Evolutionary conservation across 108 stramenopile species (phyloP).

Genomic region (Stephanodiscus triporus): DNA sequence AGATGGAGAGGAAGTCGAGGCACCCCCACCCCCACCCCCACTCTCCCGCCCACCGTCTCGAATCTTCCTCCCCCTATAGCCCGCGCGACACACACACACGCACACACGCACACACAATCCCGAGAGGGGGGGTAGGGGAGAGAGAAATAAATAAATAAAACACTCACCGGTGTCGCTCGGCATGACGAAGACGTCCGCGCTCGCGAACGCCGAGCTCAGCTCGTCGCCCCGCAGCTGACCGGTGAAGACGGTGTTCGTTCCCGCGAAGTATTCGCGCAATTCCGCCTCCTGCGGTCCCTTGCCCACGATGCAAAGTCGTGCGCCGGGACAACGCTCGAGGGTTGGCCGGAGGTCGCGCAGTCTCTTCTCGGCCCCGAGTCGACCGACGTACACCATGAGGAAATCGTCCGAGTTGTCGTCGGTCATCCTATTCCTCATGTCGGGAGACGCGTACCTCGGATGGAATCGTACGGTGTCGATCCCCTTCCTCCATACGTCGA

Average conservation of each 20-base stretch:
- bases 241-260: slow-evolving; percentile 61
- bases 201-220: slow-evolving; percentile 63
- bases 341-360: slow-evolving; percentile 73
- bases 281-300: slow-evolving; percentile 63
- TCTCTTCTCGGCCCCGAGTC: slow-evolving; percentile 89
- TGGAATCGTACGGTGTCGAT: slow-evolving; percentile 94
- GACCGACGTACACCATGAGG: slow-evolving; percentile 90
- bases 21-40: neutral
- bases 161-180: slow-evolving; percentile 58
- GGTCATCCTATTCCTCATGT: slow-evolving; percentile 81
- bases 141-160: too few relatives aligned
- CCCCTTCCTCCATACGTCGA: slow-evolving; percentile 95
- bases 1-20: neutral
- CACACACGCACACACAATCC: too few relatives aligned
- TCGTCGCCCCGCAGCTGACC: slow-evolving; percentile 69
- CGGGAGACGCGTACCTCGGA: slow-evolving; percentile 69
- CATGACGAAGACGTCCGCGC: slow-evolving; percentile 81
- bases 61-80: too few relatives aligned
- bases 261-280: slow-evolving; percentile 58
- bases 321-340: slow-evolving; percentile 76
- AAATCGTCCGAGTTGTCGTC: slow-evolving; percentile 87
- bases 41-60: too few relatives aligned
- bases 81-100: too few relatives aligned
- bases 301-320: slow-evolving; percentile 65
- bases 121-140: too few relatives aligned